Conservation (phyloP, 2,329 filamentous ascomycete genomes). For the Hymenoscyphus fructigenus region DNA sequence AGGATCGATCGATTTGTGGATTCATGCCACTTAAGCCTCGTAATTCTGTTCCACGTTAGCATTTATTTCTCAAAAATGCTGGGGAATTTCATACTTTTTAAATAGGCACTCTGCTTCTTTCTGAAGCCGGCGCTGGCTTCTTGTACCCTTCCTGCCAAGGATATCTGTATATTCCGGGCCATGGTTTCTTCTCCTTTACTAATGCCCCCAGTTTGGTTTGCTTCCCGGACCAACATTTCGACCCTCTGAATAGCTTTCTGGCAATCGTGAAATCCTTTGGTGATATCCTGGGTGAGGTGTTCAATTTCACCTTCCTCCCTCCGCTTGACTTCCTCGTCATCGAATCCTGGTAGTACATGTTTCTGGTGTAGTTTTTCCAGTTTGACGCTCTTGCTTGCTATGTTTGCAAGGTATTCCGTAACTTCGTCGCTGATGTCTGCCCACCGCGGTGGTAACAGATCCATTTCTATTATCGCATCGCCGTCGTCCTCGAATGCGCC, state of each 20-base stretch:
- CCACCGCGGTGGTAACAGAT: constrained; percentile 91
- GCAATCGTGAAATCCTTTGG: constrained; percentile 83
- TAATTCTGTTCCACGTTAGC: constrained; percentile 55
- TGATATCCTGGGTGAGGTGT: constrained; percentile 84
- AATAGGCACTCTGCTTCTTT: constrained; percentile 95
- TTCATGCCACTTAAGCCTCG: constrained; percentile 67
- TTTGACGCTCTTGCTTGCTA: constrained; percentile 78
- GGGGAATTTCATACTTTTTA: constrained; percentile 68
- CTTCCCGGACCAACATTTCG: constrained; percentile 81
- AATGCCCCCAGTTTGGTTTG: constrained; percentile 69
- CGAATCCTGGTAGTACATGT: constrained; percentile 93
- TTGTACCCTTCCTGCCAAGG: constrained; percentile 82
- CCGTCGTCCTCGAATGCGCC: constrained; percentile 80
- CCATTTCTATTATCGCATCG: constrained; percentile 97
- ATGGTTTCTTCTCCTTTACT: constrained; percentile 87
- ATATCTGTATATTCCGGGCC: constrained; percentile 94
- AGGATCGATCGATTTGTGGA: constrained; percentile 53
- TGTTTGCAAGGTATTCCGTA: constrained; percentile 74
- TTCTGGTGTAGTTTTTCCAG: constrained; percentile 95
- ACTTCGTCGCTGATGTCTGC: constrained; percentile 94
- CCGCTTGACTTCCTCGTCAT: constrained; percentile 87
- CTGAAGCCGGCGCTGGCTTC: constrained; percentile 89
- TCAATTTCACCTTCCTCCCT: constrained; percentile 91
- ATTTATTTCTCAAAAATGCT: background rate
- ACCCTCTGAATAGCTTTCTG: constrained; percentile 86